phyloP scores from a whole-genome alignment of 2,329 filamentous ascomycete species.

The Cladophialophora carrionii region DNA sequence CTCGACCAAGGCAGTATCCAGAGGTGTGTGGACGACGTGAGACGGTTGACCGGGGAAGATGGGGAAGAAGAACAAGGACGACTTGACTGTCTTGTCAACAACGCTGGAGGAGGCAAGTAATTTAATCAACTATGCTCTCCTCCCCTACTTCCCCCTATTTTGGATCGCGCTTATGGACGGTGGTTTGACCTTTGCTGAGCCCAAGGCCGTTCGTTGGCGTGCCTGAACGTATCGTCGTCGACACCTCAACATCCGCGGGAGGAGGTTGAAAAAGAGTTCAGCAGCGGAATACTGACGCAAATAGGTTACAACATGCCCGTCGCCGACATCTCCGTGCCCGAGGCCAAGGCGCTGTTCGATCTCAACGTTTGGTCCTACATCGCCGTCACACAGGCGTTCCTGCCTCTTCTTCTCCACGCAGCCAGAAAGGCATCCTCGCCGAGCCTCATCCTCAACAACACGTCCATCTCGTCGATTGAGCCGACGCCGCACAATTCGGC shows the following conservation, averaged over 20 bases:
- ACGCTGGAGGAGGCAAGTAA: slow-evolving; percentile 50
- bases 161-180: background rate
- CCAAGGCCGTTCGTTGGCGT: background rate
- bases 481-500: slow-evolving; percentile 42
- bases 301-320: slow-evolving; percentile 39
- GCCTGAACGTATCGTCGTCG: too few relatives aligned
- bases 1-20: slow-evolving; percentile 20
- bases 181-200: background rate
- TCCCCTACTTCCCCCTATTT: background rate
- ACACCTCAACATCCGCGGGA: too few relatives aligned
- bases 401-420: slow-evolving; percentile 37
- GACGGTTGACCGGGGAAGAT: slow-evolving; percentile 16
- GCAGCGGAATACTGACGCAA: background rate
- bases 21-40: slow-evolving; percentile 22
- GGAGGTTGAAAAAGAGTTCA: too few relatives aligned
- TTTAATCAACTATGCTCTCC: background rate
- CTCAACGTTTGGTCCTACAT: slow-evolving; percentile 45
- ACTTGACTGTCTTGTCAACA: slow-evolving; percentile 54
- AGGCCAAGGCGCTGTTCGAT: slow-evolving; percentile 44
- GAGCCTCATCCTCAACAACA: slow-evolving; percentile 46
- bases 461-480: slow-evolving; percentile 42
- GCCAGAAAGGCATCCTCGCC: slow-evolving; percentile 29
- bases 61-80: slow-evolving; percentile 23
- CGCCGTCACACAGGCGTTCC: slow-evolving; percentile 45
- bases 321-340: slow-evolving; percentile 41